Percentiles rank a stretch among this genome's conserved stretches.
phyloP scores from a whole-genome alignment of 805 yeast genomes.

The Candida cerambycidarum region DNA sequence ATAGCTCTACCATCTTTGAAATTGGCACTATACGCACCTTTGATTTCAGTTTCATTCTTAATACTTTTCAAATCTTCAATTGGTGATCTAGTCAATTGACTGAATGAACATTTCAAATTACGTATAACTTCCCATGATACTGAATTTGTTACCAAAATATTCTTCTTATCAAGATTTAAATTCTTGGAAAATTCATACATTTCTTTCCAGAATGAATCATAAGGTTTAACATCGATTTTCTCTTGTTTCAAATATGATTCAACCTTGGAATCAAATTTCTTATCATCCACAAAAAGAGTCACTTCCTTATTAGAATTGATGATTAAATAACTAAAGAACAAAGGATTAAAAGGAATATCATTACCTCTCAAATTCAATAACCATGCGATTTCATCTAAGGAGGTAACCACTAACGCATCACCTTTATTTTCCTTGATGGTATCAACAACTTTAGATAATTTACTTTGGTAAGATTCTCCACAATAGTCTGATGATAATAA shows the following conservation, averaged over 20 bases:
- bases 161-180: constrained; percentile 27
- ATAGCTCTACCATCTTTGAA: constrained; percentile 60
- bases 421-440: constrained; percentile 25
- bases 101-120: constrained; percentile 29
- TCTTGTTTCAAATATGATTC: constrained; percentile 23
- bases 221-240: constrained; percentile 35
- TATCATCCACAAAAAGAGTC: constrained; percentile 43
- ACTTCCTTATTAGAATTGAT: constrained; percentile 27
- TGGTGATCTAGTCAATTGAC: constrained; percentile 32
- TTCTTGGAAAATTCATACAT: constrained; percentile 40
- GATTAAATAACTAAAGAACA: constrained; percentile 46
- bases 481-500: constrained; percentile 53
- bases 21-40: constrained; percentile 53
- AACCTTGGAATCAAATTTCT: constrained; percentile 36
- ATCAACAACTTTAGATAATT: constrained; percentile 48
- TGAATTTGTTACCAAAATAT: constrained; percentile 29
- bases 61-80: constrained; percentile 52
- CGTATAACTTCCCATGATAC: constrained; percentile 44
- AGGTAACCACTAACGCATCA: constrained; percentile 41
- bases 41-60: constrained; percentile 49
- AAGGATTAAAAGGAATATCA: constrained; percentile 56
- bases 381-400: constrained; percentile 57
- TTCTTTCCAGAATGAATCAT: constrained; percentile 47
- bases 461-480: constrained; percentile 64
- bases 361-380: constrained; percentile 51